phyloP scores from a whole-genome alignment of 2,329 filamentous ascomycete genomes.

The Fusarium solani-melongenae region DNA sequence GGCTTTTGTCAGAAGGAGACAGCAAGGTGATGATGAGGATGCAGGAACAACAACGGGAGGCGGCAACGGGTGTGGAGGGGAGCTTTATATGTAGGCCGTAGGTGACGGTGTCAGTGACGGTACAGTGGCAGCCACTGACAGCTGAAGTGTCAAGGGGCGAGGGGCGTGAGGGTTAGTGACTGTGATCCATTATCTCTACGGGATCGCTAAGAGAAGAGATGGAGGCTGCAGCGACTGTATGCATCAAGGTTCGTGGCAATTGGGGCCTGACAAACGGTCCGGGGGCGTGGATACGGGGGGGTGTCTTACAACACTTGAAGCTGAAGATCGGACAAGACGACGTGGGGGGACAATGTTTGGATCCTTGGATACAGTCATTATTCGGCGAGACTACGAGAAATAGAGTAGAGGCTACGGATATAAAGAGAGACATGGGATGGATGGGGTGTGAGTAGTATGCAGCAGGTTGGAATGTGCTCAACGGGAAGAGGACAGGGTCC shows the following conservation, averaged over 20 bases:
- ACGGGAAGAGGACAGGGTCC: background rate
- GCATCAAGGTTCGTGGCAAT: conserved; percentile 1
- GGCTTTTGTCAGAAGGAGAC: background rate
- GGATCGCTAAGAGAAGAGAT: background rate
- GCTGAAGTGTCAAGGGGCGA: background rate
- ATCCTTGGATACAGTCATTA: background rate
- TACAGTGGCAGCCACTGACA: background rate
- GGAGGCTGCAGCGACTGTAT: conserved; percentile 2
- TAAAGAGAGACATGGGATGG: background rate
- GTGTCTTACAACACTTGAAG: background rate
- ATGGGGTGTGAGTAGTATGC: background rate
- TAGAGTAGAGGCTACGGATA: background rate
- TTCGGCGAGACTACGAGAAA: background rate
- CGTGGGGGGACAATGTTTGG: conserved; percentile 11
- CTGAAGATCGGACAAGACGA: background rate
- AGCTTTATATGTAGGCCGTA: conserved; percentile 16
- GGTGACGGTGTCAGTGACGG: background rate
- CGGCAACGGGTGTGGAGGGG: background rate
- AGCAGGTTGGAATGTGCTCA: background rate
- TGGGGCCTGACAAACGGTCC: conserved; percentile 2
- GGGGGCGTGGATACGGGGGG: background rate
- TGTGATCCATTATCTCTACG: background rate
- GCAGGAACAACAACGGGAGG: conserved; percentile 10
- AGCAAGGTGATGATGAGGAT: conserved; percentile 15
- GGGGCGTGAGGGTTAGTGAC: background rate